Evolutionary conservation across 2,329 filamentous ascomycete genomes (phyloP), one percentile per base, ranked within the genome.

Genomic region (Ceratocystis papillata): DNA sequence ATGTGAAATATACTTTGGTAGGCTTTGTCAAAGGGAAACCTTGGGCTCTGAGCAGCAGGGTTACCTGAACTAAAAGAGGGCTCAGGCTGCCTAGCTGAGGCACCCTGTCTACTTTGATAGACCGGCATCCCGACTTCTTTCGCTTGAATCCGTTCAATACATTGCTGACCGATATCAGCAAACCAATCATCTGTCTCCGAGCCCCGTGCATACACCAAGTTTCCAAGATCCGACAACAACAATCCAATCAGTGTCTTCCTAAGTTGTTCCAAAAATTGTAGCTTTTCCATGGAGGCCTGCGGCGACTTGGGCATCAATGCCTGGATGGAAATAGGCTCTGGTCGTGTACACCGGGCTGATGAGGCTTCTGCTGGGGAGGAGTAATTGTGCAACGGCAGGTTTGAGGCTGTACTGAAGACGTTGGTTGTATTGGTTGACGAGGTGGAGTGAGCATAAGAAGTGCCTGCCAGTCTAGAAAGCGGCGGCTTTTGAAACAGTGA

Each of bases 161-260:
- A 87, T 69, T 87, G 79, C 70, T 87, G 82, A 2, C 85, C 84
- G 5, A 91, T 74, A 15, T 83, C 83, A 64, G 83, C 80, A 70
- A 96, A 94, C 88, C 93, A 96, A 2, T 80, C 80, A 74, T 97
- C 94, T 0, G 93, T 97, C 77, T 99, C 94, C 53, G 91, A 96
- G 2, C 94, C 94, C 63, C 83, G 84, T n/a, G 86, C 85, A 74
- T 95, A 94, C 1, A 96, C 87, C 37, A 90, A 83, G 50, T 87
- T 91, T 5, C 92, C 91, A 3, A 97, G 80, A 73, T 99, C 94
- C 62, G 93, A 97, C 30, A 97, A 77, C 1, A 97, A 77, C 20
- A 99, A 79, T 69, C 90, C 92, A 1, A 87, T 93, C 48, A 97
- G 77, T 0, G 86, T 88, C 72, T 92, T 88, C 70, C 87, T 87